Conservation (phyloP, 352 stramenopile species). For the Blastocystis sp. region DNA sequence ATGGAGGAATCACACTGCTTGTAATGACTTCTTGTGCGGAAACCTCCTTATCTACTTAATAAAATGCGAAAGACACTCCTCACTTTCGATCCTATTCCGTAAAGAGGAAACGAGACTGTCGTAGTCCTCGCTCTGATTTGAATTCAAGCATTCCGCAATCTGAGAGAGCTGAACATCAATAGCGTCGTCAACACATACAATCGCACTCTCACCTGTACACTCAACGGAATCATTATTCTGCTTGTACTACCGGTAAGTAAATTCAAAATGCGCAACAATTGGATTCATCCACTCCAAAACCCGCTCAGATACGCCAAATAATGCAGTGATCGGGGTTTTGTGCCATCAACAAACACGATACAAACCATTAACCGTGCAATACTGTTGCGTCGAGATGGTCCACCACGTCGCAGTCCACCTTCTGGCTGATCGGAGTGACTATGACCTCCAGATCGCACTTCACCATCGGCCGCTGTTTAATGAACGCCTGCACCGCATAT, state of each 20-base stretch:
- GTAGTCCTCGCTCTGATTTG: too few species aligned
- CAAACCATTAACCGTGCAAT: neutral
- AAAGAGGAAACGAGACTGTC: too few species aligned
- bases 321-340: neutral
- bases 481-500: conserved; percentile 45
- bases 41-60: conserved; percentile 22
- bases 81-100: neutral
- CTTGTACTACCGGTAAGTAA: neutral
- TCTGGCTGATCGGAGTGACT: neutral
- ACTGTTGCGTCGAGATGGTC: neutral
- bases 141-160: too few species aligned
- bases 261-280: neutral
- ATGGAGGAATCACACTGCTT: neutral
- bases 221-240: neutral
- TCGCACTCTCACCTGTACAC: neutral
- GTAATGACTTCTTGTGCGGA: conserved; percentile 21
- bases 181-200: neutral
- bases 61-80: neutral
- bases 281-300: neutral
- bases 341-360: conserved; percentile 41
- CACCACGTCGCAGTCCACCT: neutral
- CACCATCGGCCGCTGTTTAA: conserved; percentile 52
- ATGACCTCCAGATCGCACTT: conserved; percentile 40
- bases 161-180: neutral
- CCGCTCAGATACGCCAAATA: too few species aligned